Evolutionary conservation across 2,329 filamentous ascomycete species (phyloP), one percentile per base, ranked within the genome.

Genomic region (Xylaria sp.): DNA sequence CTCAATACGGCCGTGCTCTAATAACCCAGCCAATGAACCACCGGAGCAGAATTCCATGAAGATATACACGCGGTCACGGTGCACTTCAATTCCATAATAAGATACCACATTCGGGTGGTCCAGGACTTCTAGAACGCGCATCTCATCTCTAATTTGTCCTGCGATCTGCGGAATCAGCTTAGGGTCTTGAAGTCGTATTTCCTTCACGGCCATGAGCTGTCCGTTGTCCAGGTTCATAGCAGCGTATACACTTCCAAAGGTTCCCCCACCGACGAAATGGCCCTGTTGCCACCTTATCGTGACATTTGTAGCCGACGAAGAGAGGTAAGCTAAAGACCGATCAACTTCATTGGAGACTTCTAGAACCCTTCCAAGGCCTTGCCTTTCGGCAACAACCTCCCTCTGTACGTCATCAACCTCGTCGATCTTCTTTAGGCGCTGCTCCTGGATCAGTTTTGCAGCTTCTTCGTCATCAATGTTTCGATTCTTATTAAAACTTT

Each of bases 21-120:
- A 85, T 61, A 99, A 84, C 60, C 89, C 92, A 50, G 96, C 94
- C 58, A 99, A 85, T 18, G 95, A 98, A 23, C 96, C 96, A 60
- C 96, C 95, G 4, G 94, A 97, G 80, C 96, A 99, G 81, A 97
- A 98, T 81, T 99, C 96, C 96, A 99, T 99, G 79, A 99, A 99
- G 74, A 99, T 98, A 81, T 98, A 99, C n/a, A 99, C 96, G 78
- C 97, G 96, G 84, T 99, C 96, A 71, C 96, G 90, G 81, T 99
- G 96, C 2, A 98, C 96, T 80, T 99, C 96, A 76, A 99, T 98
- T 67, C 96, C 96, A 78, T 96, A 96, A 81, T 99, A 99, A 10
- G 94, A 95, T 25, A 99, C 97, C 69, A 99, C 93, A 78, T 99
- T 99, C 25, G 96, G 96, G 78, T 99, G 96, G 77, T 99, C 94